These are phyloP conservation scores for Carallia pectinifolia DNA, from an alignment of 345 rosid genomes.

Conservation along the genomic window DNA sequence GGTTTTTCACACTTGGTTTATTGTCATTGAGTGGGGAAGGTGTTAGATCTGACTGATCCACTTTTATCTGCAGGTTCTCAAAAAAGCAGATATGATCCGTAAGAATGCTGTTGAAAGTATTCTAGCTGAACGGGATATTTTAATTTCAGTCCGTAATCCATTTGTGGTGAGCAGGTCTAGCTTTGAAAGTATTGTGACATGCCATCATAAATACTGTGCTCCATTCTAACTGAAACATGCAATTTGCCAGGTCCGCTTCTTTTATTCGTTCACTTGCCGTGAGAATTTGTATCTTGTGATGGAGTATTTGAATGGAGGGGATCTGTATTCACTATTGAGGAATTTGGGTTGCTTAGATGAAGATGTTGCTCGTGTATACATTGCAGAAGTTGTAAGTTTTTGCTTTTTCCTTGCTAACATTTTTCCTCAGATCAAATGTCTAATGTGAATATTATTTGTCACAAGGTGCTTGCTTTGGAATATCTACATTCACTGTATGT, in stretches of 20 bases:
- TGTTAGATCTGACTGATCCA: conserved; percentile 1
- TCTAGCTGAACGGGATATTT: conserved; percentile 97
- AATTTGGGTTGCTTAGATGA: conserved; percentile 98
- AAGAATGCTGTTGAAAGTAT: conserved; percentile 99
- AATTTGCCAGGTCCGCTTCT: conserved; percentile 88
- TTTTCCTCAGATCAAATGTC: background rate
- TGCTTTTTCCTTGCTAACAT: background rate
- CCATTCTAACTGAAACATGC: conserved; percentile 29
- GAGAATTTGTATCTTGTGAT: conserved; percentile 99
- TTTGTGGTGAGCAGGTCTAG: conserved; percentile 93
- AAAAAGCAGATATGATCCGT: conserved; percentile 98
- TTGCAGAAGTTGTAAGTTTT: conserved; percentile 96
- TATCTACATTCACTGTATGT: conserved; percentile 88
- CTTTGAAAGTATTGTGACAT: conserved; percentile 30
- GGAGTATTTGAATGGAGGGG: conserved; percentile 99
- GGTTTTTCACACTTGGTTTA: background rate
- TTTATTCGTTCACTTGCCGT: conserved; percentile 97
- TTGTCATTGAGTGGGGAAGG: background rate
- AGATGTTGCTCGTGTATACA: conserved; percentile 95
- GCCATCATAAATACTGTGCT: conserved; percentile 17
- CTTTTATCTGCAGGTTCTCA: conserved; percentile 68
- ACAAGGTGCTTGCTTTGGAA: conserved; percentile 95
- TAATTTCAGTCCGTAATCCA: conserved; percentile 97
- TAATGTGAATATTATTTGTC: background rate
- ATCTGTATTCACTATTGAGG: conserved; percentile 89